Percentiles rank a stretch among this genome's conserved stretches.
Conservation (phyloP, 192 early-diverging fungal species). For the Rhizophagus sp. region DNA sequence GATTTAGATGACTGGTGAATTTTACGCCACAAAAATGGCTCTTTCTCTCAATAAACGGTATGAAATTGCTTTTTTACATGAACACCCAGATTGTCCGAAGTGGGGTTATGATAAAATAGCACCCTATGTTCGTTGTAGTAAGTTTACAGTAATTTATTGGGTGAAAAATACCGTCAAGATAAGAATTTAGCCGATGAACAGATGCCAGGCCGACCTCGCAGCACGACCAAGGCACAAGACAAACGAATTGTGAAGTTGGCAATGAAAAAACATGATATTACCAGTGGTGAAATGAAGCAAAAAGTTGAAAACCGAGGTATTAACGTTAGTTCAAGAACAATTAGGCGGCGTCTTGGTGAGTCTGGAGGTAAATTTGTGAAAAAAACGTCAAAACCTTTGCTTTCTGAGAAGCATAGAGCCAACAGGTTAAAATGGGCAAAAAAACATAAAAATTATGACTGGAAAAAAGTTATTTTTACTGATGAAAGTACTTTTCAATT, state of each 20-base stretch:
- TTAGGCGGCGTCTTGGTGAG: not conserved
- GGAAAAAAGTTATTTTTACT: not conserved
- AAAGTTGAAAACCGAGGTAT: not conserved
- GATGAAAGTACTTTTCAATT: too few species aligned
- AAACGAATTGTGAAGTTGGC: not conserved
- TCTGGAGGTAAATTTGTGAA: too few species aligned
- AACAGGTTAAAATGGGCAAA: not conserved
- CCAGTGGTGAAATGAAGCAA: not conserved
- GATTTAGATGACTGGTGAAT: not conserved
- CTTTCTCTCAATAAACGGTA: not conserved
- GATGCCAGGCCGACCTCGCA: not conserved
- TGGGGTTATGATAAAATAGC: not conserved
- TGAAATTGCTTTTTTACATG: not conserved
- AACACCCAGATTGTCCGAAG: not conserved
- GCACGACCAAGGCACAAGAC: not conserved
- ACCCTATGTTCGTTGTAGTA: not conserved
- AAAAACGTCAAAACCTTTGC: too few species aligned
- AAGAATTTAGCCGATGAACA: not conserved
- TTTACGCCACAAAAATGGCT: not conserved
- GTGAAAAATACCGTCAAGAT: not conserved
- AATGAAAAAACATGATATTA: conserved; percentile 2
- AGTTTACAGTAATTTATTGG: not conserved
- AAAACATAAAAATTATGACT: not conserved
- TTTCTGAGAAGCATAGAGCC: not conserved
- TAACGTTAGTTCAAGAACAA: not conserved